Evolutionary conservation across 495 filamentous ascomycete species (phyloP).

Genomic region (Xeromyces bisporus): DNA sequence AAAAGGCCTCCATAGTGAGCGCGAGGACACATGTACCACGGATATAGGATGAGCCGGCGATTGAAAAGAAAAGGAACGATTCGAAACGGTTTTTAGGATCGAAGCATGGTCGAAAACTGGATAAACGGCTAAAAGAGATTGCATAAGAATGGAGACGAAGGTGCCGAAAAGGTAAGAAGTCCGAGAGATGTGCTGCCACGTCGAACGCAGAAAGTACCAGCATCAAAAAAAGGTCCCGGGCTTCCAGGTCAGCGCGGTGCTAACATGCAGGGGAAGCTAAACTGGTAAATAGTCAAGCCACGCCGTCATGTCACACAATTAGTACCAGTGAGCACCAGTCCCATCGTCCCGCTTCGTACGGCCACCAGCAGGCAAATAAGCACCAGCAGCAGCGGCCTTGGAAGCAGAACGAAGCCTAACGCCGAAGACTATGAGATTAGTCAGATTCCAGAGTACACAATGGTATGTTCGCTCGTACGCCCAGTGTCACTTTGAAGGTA

Average conservation of each 20-base stretch:
- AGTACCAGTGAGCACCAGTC: constrained; percentile 45
- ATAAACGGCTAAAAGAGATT: constrained; percentile 13
- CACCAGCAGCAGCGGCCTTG: constrained; percentile 55
- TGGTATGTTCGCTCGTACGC: constrained; percentile 46
- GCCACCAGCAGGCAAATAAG: constrained; percentile 50
- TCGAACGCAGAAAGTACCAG: constrained; percentile 17
- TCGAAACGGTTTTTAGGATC: constrained; percentile 21
- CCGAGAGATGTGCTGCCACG: constrained; percentile 24
- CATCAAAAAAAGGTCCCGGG: constrained; percentile 16
- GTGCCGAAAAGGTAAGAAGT: constrained; percentile 22
- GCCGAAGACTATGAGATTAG: constrained; percentile 80
- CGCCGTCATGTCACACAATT: constrained; percentile 25
- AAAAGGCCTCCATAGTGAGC: too few relatives aligned
- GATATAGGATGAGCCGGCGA: neutral
- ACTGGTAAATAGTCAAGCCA: constrained; percentile 8
- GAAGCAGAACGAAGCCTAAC: constrained; percentile 91
- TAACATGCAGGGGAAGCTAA: constrained; percentile 17
- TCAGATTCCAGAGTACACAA: constrained; percentile 58
- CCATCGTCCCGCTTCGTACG: constrained; percentile 62
- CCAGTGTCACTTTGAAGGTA: constrained; percentile 62
- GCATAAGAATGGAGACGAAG: constrained; percentile 19
- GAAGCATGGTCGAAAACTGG: constrained; percentile 22
- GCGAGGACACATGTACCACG: too few relatives aligned
- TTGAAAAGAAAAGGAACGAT: constrained; percentile 6
- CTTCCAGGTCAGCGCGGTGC: constrained; percentile 15